These are phyloP conservation scores for Blastomyces parvus DNA, from an alignment of 2,329 filamentous ascomycete species.

Conservation along the genomic window DNA sequence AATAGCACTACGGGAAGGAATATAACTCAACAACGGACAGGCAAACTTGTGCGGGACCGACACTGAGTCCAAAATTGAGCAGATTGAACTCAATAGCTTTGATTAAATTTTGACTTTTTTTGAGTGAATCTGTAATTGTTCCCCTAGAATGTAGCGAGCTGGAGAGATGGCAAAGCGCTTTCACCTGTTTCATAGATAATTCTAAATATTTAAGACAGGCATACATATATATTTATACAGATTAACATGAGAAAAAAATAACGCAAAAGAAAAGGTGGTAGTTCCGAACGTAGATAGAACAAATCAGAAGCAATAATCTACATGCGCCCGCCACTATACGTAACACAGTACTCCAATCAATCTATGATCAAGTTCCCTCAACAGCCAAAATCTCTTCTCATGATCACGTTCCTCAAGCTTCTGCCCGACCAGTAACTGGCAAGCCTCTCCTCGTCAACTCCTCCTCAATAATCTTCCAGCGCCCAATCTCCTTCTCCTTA, in stretches of 20 bases:
- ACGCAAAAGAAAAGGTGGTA: not conserved
- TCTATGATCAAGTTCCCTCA: not conserved
- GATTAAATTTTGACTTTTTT: not conserved
- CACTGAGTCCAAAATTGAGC: not conserved
- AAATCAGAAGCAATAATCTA: not conserved
- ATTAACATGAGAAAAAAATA: not conserved
- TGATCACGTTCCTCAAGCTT: not conserved
- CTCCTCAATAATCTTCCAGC: slow-evolving; percentile 70
- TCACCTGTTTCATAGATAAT: not conserved
- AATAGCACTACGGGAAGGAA: too few species aligned
- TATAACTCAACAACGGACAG: not conserved
- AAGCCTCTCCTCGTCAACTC: slow-evolving; percentile 56
- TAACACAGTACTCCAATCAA: not conserved
- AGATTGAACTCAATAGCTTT: not conserved
- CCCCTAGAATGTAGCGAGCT: too few species aligned
- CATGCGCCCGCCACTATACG: not conserved
- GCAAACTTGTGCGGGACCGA: not conserved
- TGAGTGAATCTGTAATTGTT: not conserved
- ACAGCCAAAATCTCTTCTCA: not conserved
- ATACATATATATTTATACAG: slow-evolving; percentile 2
- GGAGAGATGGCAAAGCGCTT: not conserved
- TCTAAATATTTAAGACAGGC: not conserved
- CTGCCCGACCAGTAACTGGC: slow-evolving; percentile 36
- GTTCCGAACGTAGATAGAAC: not conserved
- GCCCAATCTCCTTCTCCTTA: slow-evolving; percentile 60